These are phyloP conservation scores for Boletus sensibilis DNA, from an alignment of 768 basidiomycete species.

Conservation along the genomic window DNA sequence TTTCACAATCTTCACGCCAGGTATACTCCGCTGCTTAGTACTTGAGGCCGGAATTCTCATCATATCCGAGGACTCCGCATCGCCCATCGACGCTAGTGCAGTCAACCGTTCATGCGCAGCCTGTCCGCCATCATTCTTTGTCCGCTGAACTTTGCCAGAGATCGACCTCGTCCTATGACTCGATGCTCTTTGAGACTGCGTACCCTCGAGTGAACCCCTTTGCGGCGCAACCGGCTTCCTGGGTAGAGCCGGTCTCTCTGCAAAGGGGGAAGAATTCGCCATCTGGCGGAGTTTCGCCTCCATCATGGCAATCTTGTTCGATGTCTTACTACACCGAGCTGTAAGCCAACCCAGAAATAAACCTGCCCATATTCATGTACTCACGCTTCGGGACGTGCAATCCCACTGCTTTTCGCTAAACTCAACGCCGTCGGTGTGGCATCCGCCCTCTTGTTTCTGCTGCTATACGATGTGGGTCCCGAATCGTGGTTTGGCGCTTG, in stretches of 20 bases:
- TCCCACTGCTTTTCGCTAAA: conserved; percentile 71
- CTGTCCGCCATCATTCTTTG: not conserved
- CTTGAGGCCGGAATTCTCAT: conserved; percentile 10
- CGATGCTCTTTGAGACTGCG: conserved; percentile 1
- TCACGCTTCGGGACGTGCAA: conserved; percentile 49
- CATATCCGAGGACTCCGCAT: conserved; percentile 17
- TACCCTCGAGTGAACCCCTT: not conserved
- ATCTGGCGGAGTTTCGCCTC: conserved; percentile 92
- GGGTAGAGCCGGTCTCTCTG: conserved; percentile 24
- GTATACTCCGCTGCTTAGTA: conserved; percentile 31
- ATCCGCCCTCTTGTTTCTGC: conserved; percentile 49
- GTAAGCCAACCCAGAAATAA: conserved; percentile 12
- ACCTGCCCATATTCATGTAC: conserved; percentile 13
- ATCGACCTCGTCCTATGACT: not conserved
- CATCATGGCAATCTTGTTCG: conserved; percentile 90
- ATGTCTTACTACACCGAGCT: conserved; percentile 49
- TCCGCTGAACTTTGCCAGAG: not conserved
- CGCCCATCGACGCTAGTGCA: not conserved
- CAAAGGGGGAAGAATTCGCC: conserved; percentile 38
- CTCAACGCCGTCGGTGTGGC: conserved; percentile 82
- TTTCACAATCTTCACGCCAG: conserved; percentile 35
- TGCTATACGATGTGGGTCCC: conserved; percentile 33
- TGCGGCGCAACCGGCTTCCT: conserved; percentile 15
- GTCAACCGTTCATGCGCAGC: not conserved
- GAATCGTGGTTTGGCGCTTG: conserved; percentile 57